Percentiles rank a stretch among this genome's conserved stretches.
Evolutionary conservation across 148 eudicot species (phyloP).

Genomic region (Heliamphora exappendiculata): DNA sequence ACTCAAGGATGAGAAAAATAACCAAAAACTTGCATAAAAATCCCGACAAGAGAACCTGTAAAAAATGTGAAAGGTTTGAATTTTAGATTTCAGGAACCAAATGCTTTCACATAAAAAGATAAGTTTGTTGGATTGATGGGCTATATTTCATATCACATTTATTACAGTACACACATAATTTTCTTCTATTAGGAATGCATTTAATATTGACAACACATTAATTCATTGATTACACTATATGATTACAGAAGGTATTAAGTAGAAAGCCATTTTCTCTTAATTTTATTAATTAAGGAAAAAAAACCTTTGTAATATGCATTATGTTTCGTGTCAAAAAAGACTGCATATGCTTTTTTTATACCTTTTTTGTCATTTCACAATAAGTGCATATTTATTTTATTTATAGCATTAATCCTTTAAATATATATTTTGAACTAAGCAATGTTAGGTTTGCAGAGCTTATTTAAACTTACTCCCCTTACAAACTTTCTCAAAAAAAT

Average conservation of each 20-base stretch:
- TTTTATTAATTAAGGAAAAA: background rate
- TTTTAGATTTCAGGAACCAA: background rate
- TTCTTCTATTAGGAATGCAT: background rate
- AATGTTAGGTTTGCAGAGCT: too few species aligned
- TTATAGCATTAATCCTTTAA: too few species aligned
- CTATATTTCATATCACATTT: background rate
- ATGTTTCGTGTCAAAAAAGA: background rate
- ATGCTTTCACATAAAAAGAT: background rate
- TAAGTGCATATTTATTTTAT: too few species aligned
- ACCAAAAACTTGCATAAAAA: background rate
- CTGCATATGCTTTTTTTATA: background rate
- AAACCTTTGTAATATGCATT: background rate
- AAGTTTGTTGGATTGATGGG: background rate
- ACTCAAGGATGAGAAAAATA: background rate
- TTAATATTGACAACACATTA: background rate
- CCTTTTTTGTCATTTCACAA: background rate
- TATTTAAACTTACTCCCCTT: background rate
- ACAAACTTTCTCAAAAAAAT: too few species aligned
- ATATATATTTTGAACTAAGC: too few species aligned
- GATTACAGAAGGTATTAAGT: background rate
- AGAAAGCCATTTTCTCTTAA: background rate
- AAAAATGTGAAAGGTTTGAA: background rate
- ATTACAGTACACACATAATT: background rate
- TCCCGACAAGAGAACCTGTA: background rate
- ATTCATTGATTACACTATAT: background rate